Conservation (phyloP, 2,329 filamentous ascomycete genomes). For the Pestalotiopsis sp. region DNA sequence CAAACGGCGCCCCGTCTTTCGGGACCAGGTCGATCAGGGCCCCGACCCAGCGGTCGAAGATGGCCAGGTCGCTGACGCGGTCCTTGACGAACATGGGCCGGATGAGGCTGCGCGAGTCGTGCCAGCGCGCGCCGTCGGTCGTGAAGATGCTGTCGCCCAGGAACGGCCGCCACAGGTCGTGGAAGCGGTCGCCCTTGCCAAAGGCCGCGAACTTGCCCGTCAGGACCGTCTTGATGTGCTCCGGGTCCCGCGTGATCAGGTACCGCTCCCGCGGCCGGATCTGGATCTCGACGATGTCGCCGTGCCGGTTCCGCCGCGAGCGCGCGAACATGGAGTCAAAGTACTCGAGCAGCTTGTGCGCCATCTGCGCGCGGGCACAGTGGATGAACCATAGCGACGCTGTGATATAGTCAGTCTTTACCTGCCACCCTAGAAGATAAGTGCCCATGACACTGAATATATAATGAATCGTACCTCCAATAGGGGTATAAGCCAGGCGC, state of each 20-base stretch:
- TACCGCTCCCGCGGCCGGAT: slow-evolving; percentile 35
- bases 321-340: slow-evolving; percentile 31
- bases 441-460: not conserved
- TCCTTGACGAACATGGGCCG: slow-evolving; percentile 55
- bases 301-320: slow-evolving; percentile 30
- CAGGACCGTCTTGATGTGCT: slow-evolving; percentile 60
- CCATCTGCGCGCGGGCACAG: slow-evolving; percentile 30
- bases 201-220: slow-evolving; percentile 60
- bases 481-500: slow-evolving; percentile 34
- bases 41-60: slow-evolving; percentile 62
- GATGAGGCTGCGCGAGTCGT: slow-evolving; percentile 54
- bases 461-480: slow-evolving; percentile 30
- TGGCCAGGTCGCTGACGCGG: slow-evolving; percentile 50
- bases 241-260: slow-evolving; percentile 53
- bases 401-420: not conserved
- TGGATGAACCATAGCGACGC: slow-evolving; percentile 27
- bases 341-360: slow-evolving; percentile 34
- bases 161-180: slow-evolving; percentile 45
- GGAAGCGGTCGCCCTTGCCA: slow-evolving; percentile 46
- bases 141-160: slow-evolving; percentile 61
- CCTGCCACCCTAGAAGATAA: too few species aligned
- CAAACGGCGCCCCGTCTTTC: slow-evolving; percentile 52
- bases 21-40: slow-evolving; percentile 63
- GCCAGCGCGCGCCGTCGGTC: slow-evolving; percentile 55
- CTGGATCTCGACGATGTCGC: slow-evolving; percentile 39